Base-by-base conservation (phyloP, 495 filamentous ascomycete genomes). In the Emericellopsis terricola region DNA sequence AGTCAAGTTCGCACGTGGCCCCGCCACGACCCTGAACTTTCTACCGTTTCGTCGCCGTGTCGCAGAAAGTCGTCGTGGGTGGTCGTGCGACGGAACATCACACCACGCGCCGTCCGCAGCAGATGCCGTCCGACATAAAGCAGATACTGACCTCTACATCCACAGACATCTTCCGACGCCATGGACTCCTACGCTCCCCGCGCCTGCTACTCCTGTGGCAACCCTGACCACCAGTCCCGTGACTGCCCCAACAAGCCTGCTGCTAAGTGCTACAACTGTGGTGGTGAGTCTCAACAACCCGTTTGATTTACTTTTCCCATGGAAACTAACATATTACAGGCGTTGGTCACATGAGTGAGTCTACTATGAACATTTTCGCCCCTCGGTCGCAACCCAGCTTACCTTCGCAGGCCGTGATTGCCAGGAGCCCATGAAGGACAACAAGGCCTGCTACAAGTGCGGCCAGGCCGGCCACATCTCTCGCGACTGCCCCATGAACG, bases 231-330 rank as follows among this genome's bases (percentile, higher is more conserved):
- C 53, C 78, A 81, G 79, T 81, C 85, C 45, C 83, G 85, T 48
- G 87, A 94, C 47, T 96, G 87, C 69, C 86, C 87, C 43, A 85
- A 78, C 68, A 81, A 85, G 61, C 84, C 82, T 39, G 82, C 76
- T 37, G 80, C 85, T 29, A 91, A 86, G 51, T 96, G 87, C 52
- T 60, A 58, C 53, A 60, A 62, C 56, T 60, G 55, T 42, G 52
- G 57, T 41, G 73, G 75, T 76, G 64, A 57, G 70, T 55, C 29
- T 36, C 15, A 19, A 11, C 36, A 32, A 33, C 19, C 28, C 10
- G 16, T 9, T 14, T 35, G 17, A 4, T 13, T 28, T 2, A n/a
- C n/a, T 2, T 35, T 35, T 17, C 6, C 5, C 13, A n/a, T 28
- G 8, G 21, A 11, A 24, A 11, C 33, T 35, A 16, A 35, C 33